Evolutionary conservation across 169 alveolate genomes (phyloP).

Genomic region (Cryptosporidium ubiquitum): DNA sequence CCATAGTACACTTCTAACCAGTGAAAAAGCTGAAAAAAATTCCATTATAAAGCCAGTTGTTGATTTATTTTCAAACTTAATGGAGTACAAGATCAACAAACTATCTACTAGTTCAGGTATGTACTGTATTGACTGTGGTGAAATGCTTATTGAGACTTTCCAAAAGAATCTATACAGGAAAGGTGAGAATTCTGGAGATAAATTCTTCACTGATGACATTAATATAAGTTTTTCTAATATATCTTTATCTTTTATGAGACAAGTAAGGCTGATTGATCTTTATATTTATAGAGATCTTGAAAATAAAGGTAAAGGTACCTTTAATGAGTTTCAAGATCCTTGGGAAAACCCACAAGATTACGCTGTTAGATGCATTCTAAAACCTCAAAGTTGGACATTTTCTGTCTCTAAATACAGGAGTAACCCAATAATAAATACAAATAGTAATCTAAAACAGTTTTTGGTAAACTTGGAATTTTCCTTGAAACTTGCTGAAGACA

Average conservation of each 20-base stretch:
- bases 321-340: background rate
- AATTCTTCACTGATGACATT: constrained; percentile 17
- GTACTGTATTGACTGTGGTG: constrained; percentile 32
- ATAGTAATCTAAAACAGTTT: background rate
- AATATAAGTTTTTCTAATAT: constrained; percentile 13
- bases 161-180: background rate
- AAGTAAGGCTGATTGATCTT: constrained; percentile 15
- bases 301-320: background rate
- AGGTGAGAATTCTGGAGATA: background rate
- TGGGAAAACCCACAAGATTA: background rate
- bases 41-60: background rate
- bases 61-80: background rate
- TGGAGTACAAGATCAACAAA: constrained; percentile 16
- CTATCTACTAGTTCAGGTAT: background rate
- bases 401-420: background rate
- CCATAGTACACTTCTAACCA: background rate
- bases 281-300: constrained; percentile 4
- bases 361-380: background rate
- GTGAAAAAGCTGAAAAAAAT: too few relatives aligned
- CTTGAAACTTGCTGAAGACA: background rate
- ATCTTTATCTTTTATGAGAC: constrained; percentile 4
- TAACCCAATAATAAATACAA: background rate
- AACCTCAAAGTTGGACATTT: constrained; percentile 46
- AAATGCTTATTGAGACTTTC: constrained; percentile 24
- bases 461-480: constrained; percentile 11